Conservation (phyloP, 2,329 filamentous ascomycete species). For the Lasiodiplodia sp. region DNA sequence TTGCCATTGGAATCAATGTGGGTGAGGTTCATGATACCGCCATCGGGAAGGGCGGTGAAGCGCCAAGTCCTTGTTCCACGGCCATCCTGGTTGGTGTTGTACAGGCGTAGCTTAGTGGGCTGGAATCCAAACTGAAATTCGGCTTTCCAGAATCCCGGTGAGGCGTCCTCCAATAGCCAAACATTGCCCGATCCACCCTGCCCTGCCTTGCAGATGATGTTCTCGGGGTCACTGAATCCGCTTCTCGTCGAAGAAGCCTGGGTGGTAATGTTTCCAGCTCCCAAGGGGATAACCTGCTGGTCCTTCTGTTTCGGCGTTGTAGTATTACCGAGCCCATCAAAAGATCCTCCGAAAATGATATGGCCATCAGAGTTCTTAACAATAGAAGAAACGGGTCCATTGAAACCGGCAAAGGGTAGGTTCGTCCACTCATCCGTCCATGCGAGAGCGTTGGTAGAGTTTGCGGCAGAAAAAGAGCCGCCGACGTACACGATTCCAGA, state of each 20-base stretch:
- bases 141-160: slow-evolving; percentile 82
- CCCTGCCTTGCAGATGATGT: slow-evolving; percentile 80
- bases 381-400: slow-evolving; percentile 89
- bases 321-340: slow-evolving; percentile 90
- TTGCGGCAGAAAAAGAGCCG: slow-evolving; percentile 78
- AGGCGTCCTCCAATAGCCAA: slow-evolving; percentile 80
- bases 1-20: slow-evolving; percentile 76
- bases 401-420: slow-evolving; percentile 91
- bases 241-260: slow-evolving; percentile 66
- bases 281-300: slow-evolving; percentile 83
- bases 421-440: slow-evolving; percentile 81
- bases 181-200: slow-evolving; percentile 75
- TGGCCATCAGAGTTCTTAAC: slow-evolving; percentile 79
- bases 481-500: slow-evolving; percentile 88
- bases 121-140: slow-evolving; percentile 82
- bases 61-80: slow-evolving; percentile 89
- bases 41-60: slow-evolving; percentile 82
- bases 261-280: slow-evolving; percentile 75
- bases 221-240: slow-evolving; percentile 77
- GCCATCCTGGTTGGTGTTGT: slow-evolving; percentile 84
- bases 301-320: slow-evolving; percentile 71
- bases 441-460: slow-evolving; percentile 88
- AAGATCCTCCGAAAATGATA: slow-evolving; percentile 90
- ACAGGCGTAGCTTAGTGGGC: slow-evolving; percentile 85
- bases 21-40: slow-evolving; percentile 95